phyloP scores from a whole-genome alignment of 2,329 filamentous ascomycete genomes.

The Metarhizium sp. region DNA sequence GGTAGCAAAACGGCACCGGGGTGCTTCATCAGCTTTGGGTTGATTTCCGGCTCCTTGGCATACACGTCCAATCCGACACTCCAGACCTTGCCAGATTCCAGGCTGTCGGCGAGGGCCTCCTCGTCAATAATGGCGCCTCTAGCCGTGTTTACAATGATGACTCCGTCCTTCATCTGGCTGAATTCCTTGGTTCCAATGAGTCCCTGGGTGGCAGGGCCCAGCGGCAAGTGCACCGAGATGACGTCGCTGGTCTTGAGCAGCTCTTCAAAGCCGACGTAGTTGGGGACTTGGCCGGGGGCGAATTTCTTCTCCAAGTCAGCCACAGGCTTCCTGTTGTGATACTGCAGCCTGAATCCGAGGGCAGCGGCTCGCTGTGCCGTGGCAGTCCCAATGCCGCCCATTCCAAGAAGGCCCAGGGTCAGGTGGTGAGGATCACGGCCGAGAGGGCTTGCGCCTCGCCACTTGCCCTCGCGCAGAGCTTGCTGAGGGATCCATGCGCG shows the following conservation, averaged over 20 bases:
- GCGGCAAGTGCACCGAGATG: slow-evolving; percentile 42
- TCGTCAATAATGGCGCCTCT: slow-evolving; percentile 48
- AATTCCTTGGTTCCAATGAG: slow-evolving; percentile 42
- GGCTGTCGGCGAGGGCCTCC: slow-evolving; percentile 39
- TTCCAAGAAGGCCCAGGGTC: slow-evolving; percentile 47
- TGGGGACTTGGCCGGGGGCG: neutral
- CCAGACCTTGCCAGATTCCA: slow-evolving; percentile 44
- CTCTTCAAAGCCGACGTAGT: slow-evolving; percentile 44
- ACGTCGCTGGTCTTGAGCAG: slow-evolving; percentile 44
- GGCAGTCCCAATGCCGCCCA: slow-evolving; percentile 49
- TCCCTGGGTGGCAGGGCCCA: slow-evolving; percentile 40
- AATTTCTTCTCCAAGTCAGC: slow-evolving; percentile 33
- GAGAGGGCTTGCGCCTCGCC: slow-evolving; percentile 38
- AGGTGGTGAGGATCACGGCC: slow-evolving; percentile 63
- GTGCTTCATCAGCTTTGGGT: slow-evolving; percentile 50
- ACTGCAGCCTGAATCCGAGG: slow-evolving; percentile 49
- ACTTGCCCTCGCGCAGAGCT: slow-evolving; percentile 48
- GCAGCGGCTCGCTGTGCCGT: slow-evolving; percentile 36
- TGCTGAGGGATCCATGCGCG: slow-evolving; percentile 53
- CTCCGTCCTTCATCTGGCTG: slow-evolving; percentile 43
- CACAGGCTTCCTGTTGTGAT: slow-evolving; percentile 41
- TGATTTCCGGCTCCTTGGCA: slow-evolving; percentile 49
- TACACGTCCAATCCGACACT: slow-evolving; percentile 48
- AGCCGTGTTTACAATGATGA: slow-evolving; percentile 49
- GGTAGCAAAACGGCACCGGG: slow-evolving; percentile 53